Evolutionary conservation across 1,139 yeast genomes (phyloP), one percentile per base, ranked within the genome.

Genomic region (Diutina mesorugosa): DNA sequence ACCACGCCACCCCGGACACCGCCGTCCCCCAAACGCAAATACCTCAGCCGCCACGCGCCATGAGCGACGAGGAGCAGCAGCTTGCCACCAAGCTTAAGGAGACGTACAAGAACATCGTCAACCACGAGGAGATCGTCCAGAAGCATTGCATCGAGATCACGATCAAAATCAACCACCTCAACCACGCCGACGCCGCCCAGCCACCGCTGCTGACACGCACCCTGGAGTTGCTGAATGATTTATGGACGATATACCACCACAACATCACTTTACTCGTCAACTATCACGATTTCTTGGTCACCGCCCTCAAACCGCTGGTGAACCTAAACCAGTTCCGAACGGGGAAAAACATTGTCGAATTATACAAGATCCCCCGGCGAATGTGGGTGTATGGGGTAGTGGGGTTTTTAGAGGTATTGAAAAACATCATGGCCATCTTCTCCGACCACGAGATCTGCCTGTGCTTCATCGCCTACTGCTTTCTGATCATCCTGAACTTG

Each of bases 351-450:
- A 81, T 86, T 53, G 88, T 86, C 8, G 86, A 85, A 61, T 78
- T 85, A 54, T 87, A 87, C 67, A 82, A 89, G 66, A 85, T 87
- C 55, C 88, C 88, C 48, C 74, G 91, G 61, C 73, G 93, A 62
- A 77, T 87, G 76, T 87, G 93, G 93, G 91, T 87, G 9, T 87
- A 86, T 66, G 95, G 95, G 28, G 81, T 87, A 7, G 90, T 87
- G 28, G 89, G 80, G 62, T 85, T 86, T 61, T 71, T 87, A 55
- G 95, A 87, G 67, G 90, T 87, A n/a, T 71, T 87, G 65, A 87
- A 87, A 64, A 86, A 85, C 65, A 85, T 86, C 56, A 82, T 84
- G 63, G 78, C 80, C 47, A 78, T 83, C 35, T 76, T 76, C 58
- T 78, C 73, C 60, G 80, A 76, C 58, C 80, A 76, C 63, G 80